Evolutionary conservation across 2,329 filamentous ascomycete genomes (phyloP).

Genomic region (Trichoderma sp.): DNA sequence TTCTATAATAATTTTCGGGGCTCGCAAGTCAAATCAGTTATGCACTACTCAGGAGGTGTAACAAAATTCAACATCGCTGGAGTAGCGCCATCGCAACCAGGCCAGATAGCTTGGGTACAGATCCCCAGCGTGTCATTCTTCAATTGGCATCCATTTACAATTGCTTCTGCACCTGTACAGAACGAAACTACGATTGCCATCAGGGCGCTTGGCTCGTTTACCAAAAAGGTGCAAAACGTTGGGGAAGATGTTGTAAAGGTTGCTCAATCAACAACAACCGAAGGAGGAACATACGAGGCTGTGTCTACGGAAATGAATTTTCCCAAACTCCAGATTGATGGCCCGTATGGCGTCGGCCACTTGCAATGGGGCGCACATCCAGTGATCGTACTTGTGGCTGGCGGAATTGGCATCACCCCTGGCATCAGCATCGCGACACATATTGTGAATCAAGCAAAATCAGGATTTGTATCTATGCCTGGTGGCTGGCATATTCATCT

Average conservation of each 20-base stretch:
- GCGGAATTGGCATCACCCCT: neutral
- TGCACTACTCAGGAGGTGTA: conserved; percentile 23
- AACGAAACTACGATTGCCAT: neutral
- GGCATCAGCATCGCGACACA: neutral
- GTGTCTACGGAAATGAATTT: neutral
- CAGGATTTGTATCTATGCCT: neutral
- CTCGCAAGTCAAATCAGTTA: conserved; percentile 18
- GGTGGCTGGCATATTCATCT: neutral
- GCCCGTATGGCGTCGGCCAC: neutral
- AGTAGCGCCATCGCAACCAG: conserved; percentile 17
- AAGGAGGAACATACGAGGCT: neutral
- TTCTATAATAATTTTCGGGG: conserved; percentile 1
- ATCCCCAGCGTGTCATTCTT: conserved; percentile 23
- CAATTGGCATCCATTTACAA: conserved; percentile 30
- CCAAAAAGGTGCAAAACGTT: neutral
- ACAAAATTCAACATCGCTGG: conserved; percentile 26
- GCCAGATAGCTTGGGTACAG: conserved; percentile 28
- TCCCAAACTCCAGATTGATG: neutral
- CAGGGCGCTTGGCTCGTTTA: neutral
- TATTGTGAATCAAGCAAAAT: neutral
- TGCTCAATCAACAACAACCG: neutral
- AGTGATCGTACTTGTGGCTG: neutral
- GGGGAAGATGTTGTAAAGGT: neutral
- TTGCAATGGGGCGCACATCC: neutral
- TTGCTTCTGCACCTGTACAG: conserved; percentile 21